A percentile compares a stretch with the other conserved stretches of the same genome.
phyloP scores from a whole-genome alignment of 164 flowering plant genomes.

The Dillenia suffruticosa region DNA sequence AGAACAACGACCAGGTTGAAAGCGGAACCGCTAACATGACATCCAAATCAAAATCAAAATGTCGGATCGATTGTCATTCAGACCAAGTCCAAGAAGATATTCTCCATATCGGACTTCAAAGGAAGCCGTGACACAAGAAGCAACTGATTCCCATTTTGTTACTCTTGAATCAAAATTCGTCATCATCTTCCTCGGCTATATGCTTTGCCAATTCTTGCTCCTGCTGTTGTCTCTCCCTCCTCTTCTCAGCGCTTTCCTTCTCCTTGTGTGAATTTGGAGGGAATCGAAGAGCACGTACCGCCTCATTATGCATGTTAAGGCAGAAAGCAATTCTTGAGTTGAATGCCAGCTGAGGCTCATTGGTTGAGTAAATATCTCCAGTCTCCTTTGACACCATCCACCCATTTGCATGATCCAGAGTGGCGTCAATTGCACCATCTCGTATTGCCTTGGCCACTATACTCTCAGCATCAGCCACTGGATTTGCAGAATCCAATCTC shows the following conservation, averaged over 20 bases:
- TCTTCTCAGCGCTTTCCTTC: slow-evolving; percentile 90
- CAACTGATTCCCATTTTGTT: too few relatives aligned
- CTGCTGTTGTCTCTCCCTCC: slow-evolving; percentile 87
- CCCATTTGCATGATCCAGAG: slow-evolving; percentile 74
- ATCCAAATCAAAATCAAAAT: too few relatives aligned
- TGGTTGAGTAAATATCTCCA: slow-evolving; percentile 90
- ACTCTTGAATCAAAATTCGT: slow-evolving; percentile 52
- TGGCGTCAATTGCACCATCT: slow-evolving; percentile 95
- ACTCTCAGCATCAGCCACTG: slow-evolving; percentile 92
- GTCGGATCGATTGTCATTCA: too few relatives aligned
- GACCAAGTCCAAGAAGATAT: too few relatives aligned
- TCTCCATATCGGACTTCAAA: too few relatives aligned
- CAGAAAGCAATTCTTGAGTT: slow-evolving; percentile 91
- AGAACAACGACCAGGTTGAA: too few relatives aligned
- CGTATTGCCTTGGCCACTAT: slow-evolving; percentile 92
- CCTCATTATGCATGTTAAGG: slow-evolving; percentile 93
- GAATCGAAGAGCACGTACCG: slow-evolving; percentile 77
- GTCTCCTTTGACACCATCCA: slow-evolving; percentile 92
- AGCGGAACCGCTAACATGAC: too few relatives aligned
- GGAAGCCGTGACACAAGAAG: too few relatives aligned
- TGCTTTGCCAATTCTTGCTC: slow-evolving; percentile 97
- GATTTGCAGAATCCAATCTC: slow-evolving; percentile 71
- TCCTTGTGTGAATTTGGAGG: slow-evolving; percentile 92
- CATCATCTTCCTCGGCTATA: slow-evolving; percentile 97
- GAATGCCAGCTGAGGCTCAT: slow-evolving; percentile 82